These are phyloP conservation scores for Lactuca saligna DNA, from an alignment of 129 eudicot genomes.

Conservation along the genomic window DNA sequence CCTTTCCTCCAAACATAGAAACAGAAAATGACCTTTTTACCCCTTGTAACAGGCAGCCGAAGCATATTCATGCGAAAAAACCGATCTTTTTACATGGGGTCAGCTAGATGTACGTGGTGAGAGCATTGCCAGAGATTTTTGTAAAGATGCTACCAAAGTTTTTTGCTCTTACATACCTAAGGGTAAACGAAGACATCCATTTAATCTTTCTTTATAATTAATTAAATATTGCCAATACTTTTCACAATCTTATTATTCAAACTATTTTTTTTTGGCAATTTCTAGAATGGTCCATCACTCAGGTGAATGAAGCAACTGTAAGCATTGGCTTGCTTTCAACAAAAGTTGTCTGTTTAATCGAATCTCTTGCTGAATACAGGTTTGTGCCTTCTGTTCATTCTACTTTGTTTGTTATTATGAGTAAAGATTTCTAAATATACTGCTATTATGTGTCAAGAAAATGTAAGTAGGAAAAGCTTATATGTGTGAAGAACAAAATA, in stretches of 20 bases:
- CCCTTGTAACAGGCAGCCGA: conserved; percentile 68
- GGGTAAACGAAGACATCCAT: conserved; percentile 42
- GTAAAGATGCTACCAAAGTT: conserved; percentile 35
- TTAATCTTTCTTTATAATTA: background rate
- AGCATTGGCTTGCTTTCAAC: conserved; percentile 50
- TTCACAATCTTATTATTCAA: conserved; percentile 2
- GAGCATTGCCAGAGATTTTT: conserved; percentile 43
- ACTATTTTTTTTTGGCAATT: conserved; percentile 21
- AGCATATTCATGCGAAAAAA: conserved; percentile 39
- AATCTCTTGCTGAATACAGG: conserved; percentile 79
- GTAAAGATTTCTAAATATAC: too few relatives aligned
- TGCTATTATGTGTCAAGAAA: background rate
- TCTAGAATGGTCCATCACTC: conserved; percentile 38
- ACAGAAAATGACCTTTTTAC: background rate
- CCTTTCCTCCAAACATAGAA: background rate
- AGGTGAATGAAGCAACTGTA: conserved; percentile 33
- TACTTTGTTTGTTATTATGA: background rate
- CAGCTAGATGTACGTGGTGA: conserved; percentile 48
- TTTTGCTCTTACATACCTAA: conserved; percentile 45
- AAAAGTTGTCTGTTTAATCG: conserved; percentile 65
- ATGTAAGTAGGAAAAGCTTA: background rate
- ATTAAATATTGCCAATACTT: background rate
- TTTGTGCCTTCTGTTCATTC: conserved; percentile 14
- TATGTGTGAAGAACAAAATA: background rate
- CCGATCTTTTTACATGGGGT: conserved; percentile 56